Evolutionary conservation across 768 basidiomycete species (phyloP).

Genomic region (Tulasnella calospora): DNA sequence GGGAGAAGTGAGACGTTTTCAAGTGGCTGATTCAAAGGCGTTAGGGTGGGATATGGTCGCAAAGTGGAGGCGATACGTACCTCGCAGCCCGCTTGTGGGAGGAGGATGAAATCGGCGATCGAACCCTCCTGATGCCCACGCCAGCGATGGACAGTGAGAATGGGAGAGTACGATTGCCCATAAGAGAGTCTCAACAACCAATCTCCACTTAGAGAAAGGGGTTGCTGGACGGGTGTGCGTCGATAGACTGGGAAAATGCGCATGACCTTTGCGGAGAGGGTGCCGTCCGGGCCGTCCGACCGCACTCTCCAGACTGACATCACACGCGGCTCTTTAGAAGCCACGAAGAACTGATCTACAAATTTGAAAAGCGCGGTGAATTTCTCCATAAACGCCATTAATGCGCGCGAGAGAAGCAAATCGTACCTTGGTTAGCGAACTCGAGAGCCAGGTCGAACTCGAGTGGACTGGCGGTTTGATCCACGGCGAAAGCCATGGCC

Average conservation of each 20-base stretch:
- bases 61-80: not conserved
- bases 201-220: not conserved
- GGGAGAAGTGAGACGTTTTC: not conserved
- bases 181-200: not conserved
- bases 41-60: not conserved
- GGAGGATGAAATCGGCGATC: not conserved
- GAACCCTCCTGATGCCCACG: not conserved
- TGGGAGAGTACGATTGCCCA: not conserved
- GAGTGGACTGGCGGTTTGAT: not conserved
- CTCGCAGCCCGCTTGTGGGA: not conserved
- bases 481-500: not conserved
- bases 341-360: too few species aligned
- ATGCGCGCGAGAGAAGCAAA: too few species aligned
- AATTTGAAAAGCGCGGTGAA: too few species aligned
- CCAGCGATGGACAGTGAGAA: not conserved
- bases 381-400: too few species aligned
- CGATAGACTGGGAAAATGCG: not conserved
- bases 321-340: too few species aligned
- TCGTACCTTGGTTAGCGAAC: not conserved
- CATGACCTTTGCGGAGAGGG: not conserved
- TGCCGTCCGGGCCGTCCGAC: too few species aligned
- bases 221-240: not conserved
- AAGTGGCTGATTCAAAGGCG: not conserved
- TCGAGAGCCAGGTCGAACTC: not conserved
- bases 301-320: too few species aligned